Evolutionary conservation across 345 rosid species (phyloP), one percentile per base, ranked within the genome.

Genomic region (Syzygium aromaticum): DNA sequence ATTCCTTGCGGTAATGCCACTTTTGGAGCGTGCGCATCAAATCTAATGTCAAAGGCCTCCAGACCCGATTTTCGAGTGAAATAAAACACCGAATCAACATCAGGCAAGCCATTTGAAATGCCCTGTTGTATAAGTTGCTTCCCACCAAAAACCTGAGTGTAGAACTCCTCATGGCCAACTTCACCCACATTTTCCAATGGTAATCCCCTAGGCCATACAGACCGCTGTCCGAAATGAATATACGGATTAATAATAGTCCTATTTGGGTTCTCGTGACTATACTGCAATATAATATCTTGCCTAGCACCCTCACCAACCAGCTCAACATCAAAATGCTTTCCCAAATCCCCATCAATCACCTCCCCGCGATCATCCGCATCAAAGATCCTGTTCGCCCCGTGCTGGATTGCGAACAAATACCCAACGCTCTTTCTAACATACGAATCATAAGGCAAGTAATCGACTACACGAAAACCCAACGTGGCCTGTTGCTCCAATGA

Each of bases 141-240:
- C 84, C 99, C 99, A 90, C 99, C 95, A 73, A 94, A 98, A 85
- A 98, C 90, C 96, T 98, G 96, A 14, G 98, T 95, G 90, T 96
- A 96, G 86, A 91, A 98, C 91, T 95, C 98, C 86, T 98, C 99
- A 85, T 96, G 98, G 21, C 92, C 95, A 84, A 98, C 91, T 87
- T 95, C 98, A 82, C 98, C 98, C 8, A 98, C 98, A 90, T 96
- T 93, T 90, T 98, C 99, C 90, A 96, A 93, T 8, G 99, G 99
- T 90, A 98, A 92, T 63, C 99, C 99, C 88, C 99, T 93, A 86
- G 99, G 99, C 99, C 99, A 98, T 90, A 98, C 98, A 0, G 99
- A 95, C 86, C 99, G 92, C 91, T 98, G 99, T 27, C 99, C 99
- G 9, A 98, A 98, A 92, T 98, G 99, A 59, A 98, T 91, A 46